Evolutionary conservation across 75 land plant genomes (phyloP), one percentile per base, ranked within the genome.

Genomic region (Cryptomeria japonica): DNA sequence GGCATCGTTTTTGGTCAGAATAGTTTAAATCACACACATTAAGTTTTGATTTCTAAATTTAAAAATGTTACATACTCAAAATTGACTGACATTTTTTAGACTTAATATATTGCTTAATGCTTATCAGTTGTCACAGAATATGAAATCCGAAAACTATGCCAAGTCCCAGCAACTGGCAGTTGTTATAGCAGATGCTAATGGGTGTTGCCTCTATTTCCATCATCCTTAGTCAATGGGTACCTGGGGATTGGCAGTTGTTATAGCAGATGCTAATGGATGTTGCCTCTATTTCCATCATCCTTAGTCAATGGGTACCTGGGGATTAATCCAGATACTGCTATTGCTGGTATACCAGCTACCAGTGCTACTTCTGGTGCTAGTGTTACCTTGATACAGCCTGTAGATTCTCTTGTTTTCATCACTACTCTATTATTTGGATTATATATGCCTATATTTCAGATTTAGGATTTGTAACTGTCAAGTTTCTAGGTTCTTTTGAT

Each of bases 161-260:
- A 95, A 95, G 86, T 15, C 38, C 15, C 95, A 95, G 89, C 93
- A 93, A 87, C 93, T 95, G 1, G 87, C 77, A 2, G 86, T 95
- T 83, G 85, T 87, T 28, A 90, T 93, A 64, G 64, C 44, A 11
- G 68, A 47, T 34, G 92, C 87, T 13, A 89, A 93, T 86, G 88
- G 3, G 83, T 90, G 72, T 41, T 82, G n/a, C 39, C 73, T 11
- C 53, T 37, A 0, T 15, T 51, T 51, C 89, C 77, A 1, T 1
- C 77, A 34, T 39, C 86, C 88, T 13, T 44, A 89, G 70, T 68
- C 70, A 39, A 15, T 84, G 47, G 77, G 92, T 1, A 56, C 41
- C n/a, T 75, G 49, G 16, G 5, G 76, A 32, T 86, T 91, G n/a
- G 87, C 77, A 2, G 86, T 95, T 83, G 85, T 87, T 28, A 90